Conservation (phyloP, 345 rosid species). For the Rubroshorea leprosula region DNA sequence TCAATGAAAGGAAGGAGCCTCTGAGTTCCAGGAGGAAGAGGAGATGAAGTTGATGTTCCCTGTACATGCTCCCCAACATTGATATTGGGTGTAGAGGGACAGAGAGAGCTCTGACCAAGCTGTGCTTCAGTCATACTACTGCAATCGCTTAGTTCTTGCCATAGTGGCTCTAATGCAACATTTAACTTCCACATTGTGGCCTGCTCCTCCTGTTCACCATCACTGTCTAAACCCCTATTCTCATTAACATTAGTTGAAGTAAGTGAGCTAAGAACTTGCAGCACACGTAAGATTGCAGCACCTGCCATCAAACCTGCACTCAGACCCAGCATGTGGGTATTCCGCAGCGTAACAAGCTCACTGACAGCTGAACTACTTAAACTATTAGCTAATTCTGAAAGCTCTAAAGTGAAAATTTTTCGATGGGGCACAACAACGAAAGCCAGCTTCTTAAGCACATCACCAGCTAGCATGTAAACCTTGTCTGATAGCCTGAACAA, state of each 20-base stretch:
- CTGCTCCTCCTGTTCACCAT: conserved; percentile 66
- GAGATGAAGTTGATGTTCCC: conserved; percentile 55
- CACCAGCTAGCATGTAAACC: conserved; percentile 68
- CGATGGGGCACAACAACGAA: conserved; percentile 58
- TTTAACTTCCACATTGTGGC: conserved; percentile 64
- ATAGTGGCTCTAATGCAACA: conserved; percentile 73
- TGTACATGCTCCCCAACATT: conserved; percentile 56
- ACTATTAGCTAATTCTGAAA: conserved; percentile 69
- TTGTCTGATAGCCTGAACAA: conserved; percentile 80
- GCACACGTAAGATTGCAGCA: conserved; percentile 79
- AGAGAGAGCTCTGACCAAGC: conserved; percentile 56
- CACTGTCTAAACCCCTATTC: conserved; percentile 29
- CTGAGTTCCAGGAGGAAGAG: conserved; percentile 94
- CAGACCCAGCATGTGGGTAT: conserved; percentile 69
- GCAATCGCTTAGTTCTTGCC: conserved; percentile 92
- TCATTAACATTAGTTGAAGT: conserved; percentile 35
- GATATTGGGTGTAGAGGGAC: conserved; percentile 31
- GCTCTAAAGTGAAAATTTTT: conserved; percentile 61
- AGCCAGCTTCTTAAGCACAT: conserved; percentile 81
- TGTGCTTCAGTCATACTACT: conserved; percentile 79
- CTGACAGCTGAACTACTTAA: conserved; percentile 72
- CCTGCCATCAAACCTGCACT: conserved; percentile 96
- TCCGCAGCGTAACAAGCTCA: conserved; percentile 71
- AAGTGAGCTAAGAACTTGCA: conserved; percentile 79
- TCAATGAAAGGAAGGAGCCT: conserved; percentile 89